These are phyloP conservation scores for Pythium apleroticum DNA, from an alignment of 352 stramenopile species.

Conservation along the genomic window DNA sequence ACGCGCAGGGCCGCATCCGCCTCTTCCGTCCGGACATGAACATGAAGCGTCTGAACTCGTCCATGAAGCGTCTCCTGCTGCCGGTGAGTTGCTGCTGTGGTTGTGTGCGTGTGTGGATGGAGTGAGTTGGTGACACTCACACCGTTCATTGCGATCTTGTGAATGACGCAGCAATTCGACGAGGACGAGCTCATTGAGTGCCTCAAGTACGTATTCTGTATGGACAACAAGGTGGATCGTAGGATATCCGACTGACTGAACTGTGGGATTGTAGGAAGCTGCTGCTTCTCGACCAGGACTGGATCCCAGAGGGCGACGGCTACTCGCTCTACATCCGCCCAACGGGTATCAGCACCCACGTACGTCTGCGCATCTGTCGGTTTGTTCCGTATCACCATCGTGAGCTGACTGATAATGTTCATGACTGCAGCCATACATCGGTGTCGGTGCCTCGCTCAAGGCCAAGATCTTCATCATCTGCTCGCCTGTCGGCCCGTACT, in stretches of 20 bases:
- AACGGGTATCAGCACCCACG: slow-evolving; percentile 91
- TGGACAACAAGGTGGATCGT: background rate
- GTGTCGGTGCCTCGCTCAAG: slow-evolving; percentile 83
- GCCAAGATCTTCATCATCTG: slow-evolving; percentile 96
- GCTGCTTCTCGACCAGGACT: slow-evolving; percentile 86
- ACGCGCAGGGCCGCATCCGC: slow-evolving; percentile 80
- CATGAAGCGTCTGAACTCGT: slow-evolving; percentile 94
- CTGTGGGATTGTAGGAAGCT: slow-evolving; percentile 46
- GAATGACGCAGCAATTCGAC: slow-evolving; percentile 71
- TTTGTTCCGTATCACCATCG: no score
- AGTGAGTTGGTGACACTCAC: background rate
- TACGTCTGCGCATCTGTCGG: slow-evolving; percentile 31
- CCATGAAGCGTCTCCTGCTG: slow-evolving; percentile 91
- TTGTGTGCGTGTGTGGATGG: slow-evolving; percentile 1
- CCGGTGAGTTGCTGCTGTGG: slow-evolving; percentile 38
- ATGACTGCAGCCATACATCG: slow-evolving; percentile 78
- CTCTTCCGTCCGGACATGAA: slow-evolving; percentile 97
- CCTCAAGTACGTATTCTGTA: slow-evolving; percentile 64
- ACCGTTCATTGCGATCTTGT: background rate
- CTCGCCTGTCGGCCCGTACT: slow-evolving; percentile 97
- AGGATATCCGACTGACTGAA: background rate
- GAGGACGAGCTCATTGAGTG: slow-evolving; percentile 89
- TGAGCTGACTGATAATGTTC: background rate
- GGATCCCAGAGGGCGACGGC: slow-evolving; percentile 93
- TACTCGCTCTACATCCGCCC: slow-evolving; percentile 97